These are phyloP conservation scores for Hypoxylon rubiginosum DNA, from an alignment of 2,329 filamentous ascomycete species.

Conservation along the genomic window DNA sequence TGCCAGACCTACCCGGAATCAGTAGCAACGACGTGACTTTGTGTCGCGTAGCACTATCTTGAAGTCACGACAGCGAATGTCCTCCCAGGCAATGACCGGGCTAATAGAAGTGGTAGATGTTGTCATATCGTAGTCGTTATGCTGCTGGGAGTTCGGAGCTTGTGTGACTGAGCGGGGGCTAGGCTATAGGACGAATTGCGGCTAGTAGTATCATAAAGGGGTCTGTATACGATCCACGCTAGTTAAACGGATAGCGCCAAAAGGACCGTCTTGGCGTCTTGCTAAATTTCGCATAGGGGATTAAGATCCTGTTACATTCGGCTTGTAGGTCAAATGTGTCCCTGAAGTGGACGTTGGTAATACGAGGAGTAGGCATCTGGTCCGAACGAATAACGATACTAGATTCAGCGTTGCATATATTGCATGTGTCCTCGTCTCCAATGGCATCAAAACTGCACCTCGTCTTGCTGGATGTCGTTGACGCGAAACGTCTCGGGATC, in stretches of 20 bases:
- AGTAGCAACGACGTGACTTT: slow-evolving; percentile 9
- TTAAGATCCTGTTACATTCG: neutral
- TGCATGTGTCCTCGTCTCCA: neutral
- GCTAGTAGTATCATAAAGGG: neutral
- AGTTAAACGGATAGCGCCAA: neutral
- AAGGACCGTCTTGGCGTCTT: neutral
- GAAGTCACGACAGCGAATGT: slow-evolving; percentile 6
- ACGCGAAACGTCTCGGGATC: slow-evolving; percentile 40
- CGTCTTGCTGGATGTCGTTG: slow-evolving; percentile 39
- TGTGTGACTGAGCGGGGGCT: neutral
- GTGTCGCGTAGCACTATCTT: neutral
- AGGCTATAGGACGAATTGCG: neutral
- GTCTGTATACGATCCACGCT: slow-evolving; percentile 9
- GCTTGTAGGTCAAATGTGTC: neutral
- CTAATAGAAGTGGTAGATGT: neutral
- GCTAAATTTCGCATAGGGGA: neutral
- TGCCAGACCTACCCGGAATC: neutral
- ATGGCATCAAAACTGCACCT: slow-evolving; percentile 19
- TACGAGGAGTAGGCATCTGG: neutral
- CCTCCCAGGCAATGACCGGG: neutral
- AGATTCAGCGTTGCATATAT: too few relatives aligned
- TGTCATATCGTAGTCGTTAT: neutral
- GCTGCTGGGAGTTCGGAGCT: neutral
- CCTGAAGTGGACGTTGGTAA: neutral
- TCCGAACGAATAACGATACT: too few relatives aligned